A percentile compares a stretch with the other conserved stretches of the same genome.
Evolutionary conservation across 164 flowering plant species (phyloP).

Genomic region (Dillenia suffruticosa): DNA sequence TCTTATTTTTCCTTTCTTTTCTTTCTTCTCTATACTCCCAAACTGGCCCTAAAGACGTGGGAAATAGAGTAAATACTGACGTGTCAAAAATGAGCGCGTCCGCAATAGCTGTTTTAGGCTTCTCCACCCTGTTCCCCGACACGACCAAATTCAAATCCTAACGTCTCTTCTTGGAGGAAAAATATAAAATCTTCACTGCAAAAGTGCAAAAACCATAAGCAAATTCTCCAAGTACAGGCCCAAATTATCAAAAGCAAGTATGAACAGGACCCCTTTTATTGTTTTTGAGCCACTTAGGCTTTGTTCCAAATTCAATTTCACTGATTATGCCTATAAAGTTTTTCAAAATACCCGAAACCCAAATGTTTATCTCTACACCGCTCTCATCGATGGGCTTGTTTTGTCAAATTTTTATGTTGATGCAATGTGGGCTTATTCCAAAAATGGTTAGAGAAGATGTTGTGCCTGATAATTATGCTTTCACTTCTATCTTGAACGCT

Average conservation of each 20-base stretch:
- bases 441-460: conserved; percentile 16
- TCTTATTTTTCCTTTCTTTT: no score
- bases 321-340: conserved; percentile 26
- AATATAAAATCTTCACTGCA: conserved; percentile 16
- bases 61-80: no score
- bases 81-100: no score
- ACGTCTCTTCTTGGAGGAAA: conserved; percentile 1
- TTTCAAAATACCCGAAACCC: conserved; percentile 19
- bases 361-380: conserved; percentile 35
- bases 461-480: conserved; percentile 19
- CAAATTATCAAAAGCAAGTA: conserved; percentile 17
- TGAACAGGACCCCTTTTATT: conserved; percentile 25
- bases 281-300: conserved; percentile 30
- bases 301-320: conserved; percentile 19
- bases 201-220: conserved; percentile 14
- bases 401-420: conserved; percentile 17
- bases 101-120: background rate
- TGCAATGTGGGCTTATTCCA: conserved; percentile 16
- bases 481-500: conserved; percentile 25
- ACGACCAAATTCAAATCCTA: conserved; percentile 12
- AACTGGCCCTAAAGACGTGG: no score
- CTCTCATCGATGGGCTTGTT: conserved; percentile 28
- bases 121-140: conserved; percentile 13
- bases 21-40: no score
- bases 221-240: conserved; percentile 21